Evolutionary conservation across 768 basidiomycete species (phyloP).

Genomic region (Lactifluus piperatus): DNA sequence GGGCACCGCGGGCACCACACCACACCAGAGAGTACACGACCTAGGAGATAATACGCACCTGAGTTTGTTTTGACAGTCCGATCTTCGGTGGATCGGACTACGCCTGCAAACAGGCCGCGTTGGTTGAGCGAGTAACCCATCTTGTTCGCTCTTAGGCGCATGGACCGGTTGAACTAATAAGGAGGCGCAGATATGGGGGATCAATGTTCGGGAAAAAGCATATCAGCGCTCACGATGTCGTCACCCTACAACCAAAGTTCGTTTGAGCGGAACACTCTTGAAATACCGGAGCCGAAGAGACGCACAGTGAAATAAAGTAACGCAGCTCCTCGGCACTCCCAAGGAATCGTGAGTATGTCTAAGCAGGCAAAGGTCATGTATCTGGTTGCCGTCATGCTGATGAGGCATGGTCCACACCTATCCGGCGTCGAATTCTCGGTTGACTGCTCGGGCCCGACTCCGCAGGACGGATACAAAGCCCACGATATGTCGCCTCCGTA

Average conservation of each 20-base stretch:
- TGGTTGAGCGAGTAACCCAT: conserved; percentile 86
- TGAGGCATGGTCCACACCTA: conserved; percentile 33
- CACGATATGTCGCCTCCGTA: conserved; percentile 74
- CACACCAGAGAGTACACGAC: background rate
- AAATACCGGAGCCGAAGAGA: background rate
- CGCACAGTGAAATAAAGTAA: conserved; percentile 85
- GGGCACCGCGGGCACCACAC: too few relatives aligned
- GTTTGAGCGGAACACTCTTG: background rate
- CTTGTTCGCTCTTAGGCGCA: conserved; percentile 74
- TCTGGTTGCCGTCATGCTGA: background rate
- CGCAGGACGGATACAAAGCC: conserved; percentile 43
- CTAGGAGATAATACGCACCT: conserved; percentile 34
- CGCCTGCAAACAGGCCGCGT: conserved; percentile 64
- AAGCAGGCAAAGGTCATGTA: background rate
- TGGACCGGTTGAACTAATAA: conserved; percentile 77
- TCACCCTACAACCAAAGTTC: conserved; percentile 51
- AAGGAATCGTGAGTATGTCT: conserved; percentile 82
- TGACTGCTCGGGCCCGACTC: conserved; percentile 23
- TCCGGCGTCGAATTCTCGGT: conserved; percentile 50
- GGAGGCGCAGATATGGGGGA: background rate
- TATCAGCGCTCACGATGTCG: conserved; percentile 57
- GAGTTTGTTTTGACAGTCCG: conserved; percentile 48
- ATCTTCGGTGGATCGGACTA: conserved; percentile 62
- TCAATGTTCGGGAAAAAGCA: background rate
- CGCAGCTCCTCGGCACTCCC: conserved; percentile 70